Percentiles rank a stretch among this genome's conserved stretches.
These are phyloP conservation scores for Xylona heveae DNA, from an alignment of 495 filamentous ascomycete genomes.

Conservation along the genomic window DNA sequence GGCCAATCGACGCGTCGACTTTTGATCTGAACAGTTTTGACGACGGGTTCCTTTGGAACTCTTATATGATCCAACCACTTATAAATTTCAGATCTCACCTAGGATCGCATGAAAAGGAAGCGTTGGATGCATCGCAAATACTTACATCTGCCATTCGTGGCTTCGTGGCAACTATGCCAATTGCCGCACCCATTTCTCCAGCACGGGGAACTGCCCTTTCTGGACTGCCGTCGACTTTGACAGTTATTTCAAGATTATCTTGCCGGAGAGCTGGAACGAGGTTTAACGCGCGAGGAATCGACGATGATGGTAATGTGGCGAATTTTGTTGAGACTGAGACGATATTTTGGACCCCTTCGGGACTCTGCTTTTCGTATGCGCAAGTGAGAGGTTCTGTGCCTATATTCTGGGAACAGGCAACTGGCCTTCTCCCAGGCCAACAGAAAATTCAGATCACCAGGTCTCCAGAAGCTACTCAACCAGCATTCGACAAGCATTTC, in stretches of 20 bases:
- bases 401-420: constrained; percentile 88
- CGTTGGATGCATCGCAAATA: constrained; percentile 66
- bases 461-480: constrained; percentile 76
- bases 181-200: constrained; percentile 44
- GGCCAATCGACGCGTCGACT: constrained; percentile 29
- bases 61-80: constrained; percentile 88
- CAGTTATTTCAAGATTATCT: constrained; percentile 77
- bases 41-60: constrained; percentile 87
- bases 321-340: constrained; percentile 68
- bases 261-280: constrained; percentile 83
- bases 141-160: constrained; percentile 87
- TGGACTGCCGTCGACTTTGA: constrained; percentile 64
- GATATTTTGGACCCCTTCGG: constrained; percentile 46
- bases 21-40: constrained; percentile 75
- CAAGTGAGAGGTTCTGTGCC: constrained; percentile 86
- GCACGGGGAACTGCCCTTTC: constrained; percentile 22
- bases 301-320: constrained; percentile 91
- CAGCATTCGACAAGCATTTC: constrained; percentile 91
- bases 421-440: constrained; percentile 73
- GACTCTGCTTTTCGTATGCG: constrained; percentile 75
- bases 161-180: constrained; percentile 63
- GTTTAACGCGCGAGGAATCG: constrained; percentile 90
- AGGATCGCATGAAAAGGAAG: constrained; percentile 42
- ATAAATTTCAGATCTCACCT: constrained; percentile 72
- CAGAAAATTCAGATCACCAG: constrained; percentile 88